Percentiles rank a stretch among this genome's conserved stretches.
Evolutionary conservation across 23 red algal species (phyloP).

Genomic region (Pyropia yezoensis): DNA sequence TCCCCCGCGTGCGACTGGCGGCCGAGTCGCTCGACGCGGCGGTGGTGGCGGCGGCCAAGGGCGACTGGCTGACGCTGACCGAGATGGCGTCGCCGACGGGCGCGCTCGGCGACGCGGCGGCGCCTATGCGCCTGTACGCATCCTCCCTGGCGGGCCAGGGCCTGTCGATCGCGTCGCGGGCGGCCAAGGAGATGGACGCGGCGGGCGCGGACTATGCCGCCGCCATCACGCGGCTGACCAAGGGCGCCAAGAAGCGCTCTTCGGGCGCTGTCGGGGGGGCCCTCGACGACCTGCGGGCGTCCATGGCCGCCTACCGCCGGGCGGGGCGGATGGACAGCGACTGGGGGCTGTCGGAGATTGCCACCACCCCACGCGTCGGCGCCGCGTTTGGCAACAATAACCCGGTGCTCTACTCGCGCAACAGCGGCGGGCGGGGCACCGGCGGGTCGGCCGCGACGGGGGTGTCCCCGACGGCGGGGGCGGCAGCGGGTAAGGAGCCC

Average conservation of each 20-base stretch:
- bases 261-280: constrained; percentile 15
- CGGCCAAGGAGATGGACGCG: constrained; percentile 45
- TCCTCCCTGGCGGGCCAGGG: constrained; percentile 50
- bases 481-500: too few relatives aligned
- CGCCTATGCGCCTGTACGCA: constrained; percentile 67
- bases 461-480: too few relatives aligned
- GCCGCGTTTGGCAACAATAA: constrained; percentile 75
- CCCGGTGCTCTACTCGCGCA: constrained; percentile 53
- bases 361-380: constrained; percentile 37
- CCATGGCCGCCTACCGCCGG: constrained; percentile 34
- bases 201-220: constrained; percentile 38
- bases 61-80: constrained; percentile 26
- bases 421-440: constrained; percentile 11
- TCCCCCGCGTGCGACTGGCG: constrained; percentile 50
- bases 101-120: constrained; percentile 25
- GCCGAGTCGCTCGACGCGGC: constrained; percentile 19
- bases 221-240: constrained; percentile 25
- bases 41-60: constrained; percentile 17
- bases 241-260: constrained; percentile 47
- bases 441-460: too few relatives aligned
- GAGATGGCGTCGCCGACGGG: constrained; percentile 7
- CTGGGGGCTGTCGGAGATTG: constrained; percentile 63
- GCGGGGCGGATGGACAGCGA: constrained; percentile 42
- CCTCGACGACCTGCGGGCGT: constrained; percentile 23
- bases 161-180: constrained; percentile 36